phyloP scores from a whole-genome alignment of 352 stramenopile species.

The Phytophthora lateralis region DNA sequence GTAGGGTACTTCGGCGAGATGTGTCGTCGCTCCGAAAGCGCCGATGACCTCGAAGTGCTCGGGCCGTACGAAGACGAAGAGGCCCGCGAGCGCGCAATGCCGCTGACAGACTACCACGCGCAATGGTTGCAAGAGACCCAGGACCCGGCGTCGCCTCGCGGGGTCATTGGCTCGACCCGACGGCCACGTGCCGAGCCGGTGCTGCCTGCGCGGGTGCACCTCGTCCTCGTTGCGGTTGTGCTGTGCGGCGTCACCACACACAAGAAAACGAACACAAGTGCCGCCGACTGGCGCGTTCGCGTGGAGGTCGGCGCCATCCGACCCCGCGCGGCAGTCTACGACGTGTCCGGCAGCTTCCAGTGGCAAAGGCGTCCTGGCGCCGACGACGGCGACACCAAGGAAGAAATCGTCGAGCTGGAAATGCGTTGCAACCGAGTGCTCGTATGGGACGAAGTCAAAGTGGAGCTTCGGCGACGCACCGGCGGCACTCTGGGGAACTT shows the following conservation, averaged over 20 bases:
- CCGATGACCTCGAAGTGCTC: slow-evolving; percentile 9
- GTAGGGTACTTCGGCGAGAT: slow-evolving; percentile 74
- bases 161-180: slow-evolving; percentile 3
- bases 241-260: slow-evolving; percentile 51
- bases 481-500: slow-evolving; percentile 61
- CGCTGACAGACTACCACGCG: slow-evolving; percentile 42
- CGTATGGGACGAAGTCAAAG: slow-evolving; percentile 68
- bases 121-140: slow-evolving; percentile 58
- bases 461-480: slow-evolving; percentile 51
- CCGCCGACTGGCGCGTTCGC: slow-evolving; percentile 55
- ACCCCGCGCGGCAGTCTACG: slow-evolving; percentile 29
- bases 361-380: slow-evolving; percentile 4
- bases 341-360: slow-evolving; percentile 32
- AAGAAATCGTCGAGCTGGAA: slow-evolving; percentile 42
- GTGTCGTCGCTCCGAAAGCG: slow-evolving; percentile 43
- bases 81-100: slow-evolving; percentile 40
- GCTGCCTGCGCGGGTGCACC: slow-evolving; percentile 34
- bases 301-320: slow-evolving; percentile 51
- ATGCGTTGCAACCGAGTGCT: slow-evolving; percentile 50
- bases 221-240: slow-evolving; percentile 49
- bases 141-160: slow-evolving; percentile 23
- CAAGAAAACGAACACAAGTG: slow-evolving; percentile 40
- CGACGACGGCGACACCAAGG: slow-evolving; percentile 1
- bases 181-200: slow-evolving; percentile 33
- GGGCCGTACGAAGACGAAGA: slow-evolving; percentile 28